Percentiles rank a stretch among this genome's conserved stretches.
Conservation (phyloP, 2,329 filamentous ascomycete genomes). For the Aureobasidium namibiae region DNA sequence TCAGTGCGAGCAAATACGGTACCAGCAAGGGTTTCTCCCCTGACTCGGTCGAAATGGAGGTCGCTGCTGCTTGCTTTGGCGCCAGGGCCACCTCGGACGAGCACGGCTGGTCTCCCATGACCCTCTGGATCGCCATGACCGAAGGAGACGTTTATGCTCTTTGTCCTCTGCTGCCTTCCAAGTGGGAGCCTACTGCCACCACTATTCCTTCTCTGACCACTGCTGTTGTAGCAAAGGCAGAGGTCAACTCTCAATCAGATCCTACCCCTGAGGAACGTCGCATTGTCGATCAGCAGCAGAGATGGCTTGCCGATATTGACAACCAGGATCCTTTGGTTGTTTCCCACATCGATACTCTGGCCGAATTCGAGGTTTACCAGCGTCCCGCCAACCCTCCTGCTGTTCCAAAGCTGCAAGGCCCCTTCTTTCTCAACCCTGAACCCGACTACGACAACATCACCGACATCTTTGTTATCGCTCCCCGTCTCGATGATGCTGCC, state of each 20-base stretch:
- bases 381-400: constrained; percentile 47
- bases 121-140: constrained; percentile 91
- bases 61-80: constrained; percentile 83
- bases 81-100: constrained; percentile 46
- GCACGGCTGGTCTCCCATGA: constrained; percentile 84
- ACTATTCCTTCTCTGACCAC: constrained; percentile 76
- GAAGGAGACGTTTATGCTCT: constrained; percentile 90
- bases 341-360: constrained; percentile 31
- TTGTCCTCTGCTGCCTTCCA: constrained; percentile 78
- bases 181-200: constrained; percentile 66
- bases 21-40: constrained; percentile 78
- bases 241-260: constrained; percentile 32
- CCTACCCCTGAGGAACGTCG: constrained; percentile 38
- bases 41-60: constrained; percentile 87
- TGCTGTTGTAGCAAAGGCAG: constrained; percentile 66
- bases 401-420: constrained; percentile 54
- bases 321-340: constrained; percentile 42
- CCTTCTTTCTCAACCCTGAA: constrained; percentile 47
- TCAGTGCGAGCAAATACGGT: constrained; percentile 64
- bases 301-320: constrained; percentile 51
- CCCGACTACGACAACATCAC: constrained; percentile 49
- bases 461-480: constrained; percentile 52
- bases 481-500: constrained; percentile 44
- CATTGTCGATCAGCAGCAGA: constrained; percentile 45
- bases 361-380: constrained; percentile 45